Evolutionary conservation across 768 basidiomycete species (phyloP).

Genomic region (Russula virescens): DNA sequence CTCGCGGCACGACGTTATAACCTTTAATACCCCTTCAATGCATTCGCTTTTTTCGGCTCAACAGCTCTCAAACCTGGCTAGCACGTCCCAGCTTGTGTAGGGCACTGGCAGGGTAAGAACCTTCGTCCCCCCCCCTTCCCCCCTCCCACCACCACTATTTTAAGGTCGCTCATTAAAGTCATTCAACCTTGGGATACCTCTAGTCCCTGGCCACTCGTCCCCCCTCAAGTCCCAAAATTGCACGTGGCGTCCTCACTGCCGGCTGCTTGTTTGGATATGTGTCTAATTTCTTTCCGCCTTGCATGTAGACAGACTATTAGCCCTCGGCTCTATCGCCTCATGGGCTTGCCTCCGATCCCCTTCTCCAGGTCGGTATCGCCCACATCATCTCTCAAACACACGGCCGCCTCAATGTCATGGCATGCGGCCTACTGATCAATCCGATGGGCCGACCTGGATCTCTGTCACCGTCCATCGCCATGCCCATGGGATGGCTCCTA

Average conservation of each 20-base stretch:
- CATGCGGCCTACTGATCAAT: slow-evolving; percentile 69
- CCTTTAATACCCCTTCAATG: slow-evolving; percentile 86
- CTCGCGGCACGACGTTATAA: slow-evolving; percentile 56
- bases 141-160: background rate
- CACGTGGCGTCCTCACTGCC: slow-evolving; percentile 79
- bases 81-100: background rate
- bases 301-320: slow-evolving; percentile 71
- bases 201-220: slow-evolving; percentile 69
- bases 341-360: slow-evolving; percentile 72
- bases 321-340: slow-evolving; percentile 62
- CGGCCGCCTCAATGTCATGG: slow-evolving; percentile 73
- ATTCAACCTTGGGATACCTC: slow-evolving; percentile 68
- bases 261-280: slow-evolving; percentile 81
- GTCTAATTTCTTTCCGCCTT: slow-evolving; percentile 81
- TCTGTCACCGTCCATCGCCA: slow-evolving; percentile 38
- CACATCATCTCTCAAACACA: too few species aligned
- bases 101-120: background rate
- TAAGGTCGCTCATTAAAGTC: too few species aligned
- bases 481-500: slow-evolving; percentile 16
- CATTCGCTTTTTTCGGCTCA: slow-evolving; percentile 34
- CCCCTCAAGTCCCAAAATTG: slow-evolving; percentile 69
- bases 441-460: slow-evolving; percentile 55
- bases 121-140: background rate
- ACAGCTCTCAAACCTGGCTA: background rate
- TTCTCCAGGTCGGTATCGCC: slow-evolving; percentile 45